These are phyloP conservation scores for Tricholoma flavovirens DNA, from an alignment of 768 basidiomycete species.

Conservation along the genomic window DNA sequence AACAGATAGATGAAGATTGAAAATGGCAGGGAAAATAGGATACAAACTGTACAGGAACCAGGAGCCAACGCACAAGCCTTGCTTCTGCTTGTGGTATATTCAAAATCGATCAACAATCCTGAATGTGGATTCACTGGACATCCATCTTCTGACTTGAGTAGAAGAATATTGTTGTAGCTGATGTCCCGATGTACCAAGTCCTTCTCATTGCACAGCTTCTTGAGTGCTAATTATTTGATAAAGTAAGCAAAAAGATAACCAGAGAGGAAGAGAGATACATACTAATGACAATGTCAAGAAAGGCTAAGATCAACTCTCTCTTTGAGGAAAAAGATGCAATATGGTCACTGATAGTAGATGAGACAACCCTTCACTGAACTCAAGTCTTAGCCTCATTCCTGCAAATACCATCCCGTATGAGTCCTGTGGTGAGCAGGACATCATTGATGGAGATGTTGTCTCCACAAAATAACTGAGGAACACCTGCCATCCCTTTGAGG, in stretches of 20 bases:
- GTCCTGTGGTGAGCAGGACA: background rate
- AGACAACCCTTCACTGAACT: background rate
- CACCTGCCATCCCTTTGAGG: background rate
- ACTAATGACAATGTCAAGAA: background rate
- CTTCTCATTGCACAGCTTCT: background rate
- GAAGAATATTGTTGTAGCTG: too few relatives aligned
- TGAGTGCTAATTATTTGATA: background rate
- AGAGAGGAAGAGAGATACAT: background rate
- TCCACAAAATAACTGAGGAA: background rate
- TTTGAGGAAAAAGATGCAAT: too few relatives aligned
- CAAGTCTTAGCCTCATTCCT: background rate
- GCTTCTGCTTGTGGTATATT: background rate
- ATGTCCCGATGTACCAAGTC: too few relatives aligned
- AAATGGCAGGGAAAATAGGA: background rate
- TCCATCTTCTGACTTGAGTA: background rate
- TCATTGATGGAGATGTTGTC: background rate
- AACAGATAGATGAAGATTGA: background rate
- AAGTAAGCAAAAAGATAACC: background rate
- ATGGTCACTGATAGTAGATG: background rate
- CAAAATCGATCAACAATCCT: too few relatives aligned
- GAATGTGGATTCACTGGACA: background rate
- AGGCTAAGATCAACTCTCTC: background rate
- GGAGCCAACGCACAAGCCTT: background rate
- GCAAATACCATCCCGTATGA: background rate
- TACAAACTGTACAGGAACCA: too few relatives aligned